Conservation (phyloP, 2,329 filamentous ascomycete species). For the Sporothrix pallida region DNA sequence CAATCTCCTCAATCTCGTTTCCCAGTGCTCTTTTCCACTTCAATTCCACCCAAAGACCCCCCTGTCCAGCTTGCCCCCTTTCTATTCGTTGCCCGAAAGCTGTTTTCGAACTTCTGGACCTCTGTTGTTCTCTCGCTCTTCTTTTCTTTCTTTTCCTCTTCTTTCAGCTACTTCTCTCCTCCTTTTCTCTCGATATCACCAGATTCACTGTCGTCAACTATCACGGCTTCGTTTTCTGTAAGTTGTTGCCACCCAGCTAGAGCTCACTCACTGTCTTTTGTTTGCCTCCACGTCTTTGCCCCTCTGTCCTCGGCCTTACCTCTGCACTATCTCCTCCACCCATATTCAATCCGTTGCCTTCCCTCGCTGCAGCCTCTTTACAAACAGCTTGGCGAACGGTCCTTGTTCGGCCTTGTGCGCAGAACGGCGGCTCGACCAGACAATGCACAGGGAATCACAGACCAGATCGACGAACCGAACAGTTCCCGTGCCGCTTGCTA, state of each 20-base stretch:
- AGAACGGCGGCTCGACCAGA: not conserved
- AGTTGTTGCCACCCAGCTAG: not conserved
- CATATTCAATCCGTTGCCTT: not conserved
- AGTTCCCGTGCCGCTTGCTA: not conserved
- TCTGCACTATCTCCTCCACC: not conserved
- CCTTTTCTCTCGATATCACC: constrained; percentile 10
- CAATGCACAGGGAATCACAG: not conserved
- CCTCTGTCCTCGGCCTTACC: not conserved
- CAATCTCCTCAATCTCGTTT: constrained; percentile 28
- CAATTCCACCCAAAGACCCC: constrained; percentile 7
- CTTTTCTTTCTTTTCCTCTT: not conserved
- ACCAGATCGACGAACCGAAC: constrained; percentile 13
- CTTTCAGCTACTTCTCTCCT: not conserved
- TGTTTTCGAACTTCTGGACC: not conserved
- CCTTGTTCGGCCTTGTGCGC: constrained; percentile 16
- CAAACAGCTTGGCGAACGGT: constrained; percentile 9
- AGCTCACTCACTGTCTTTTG: not conserved
- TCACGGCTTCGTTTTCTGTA: constrained; percentile 21
- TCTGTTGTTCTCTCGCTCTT: constrained; percentile 2
- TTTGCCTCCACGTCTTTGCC: not conserved
- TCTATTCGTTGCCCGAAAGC: constrained; percentile 26
- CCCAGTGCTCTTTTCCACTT: constrained; percentile 21
- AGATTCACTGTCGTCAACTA: not conserved
- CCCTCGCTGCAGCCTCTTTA: constrained; percentile 17
- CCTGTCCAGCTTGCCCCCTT: constrained; percentile 22